Conservation (phyloP, 805 yeast species). For the Kodamaea lidongshanica region DNA sequence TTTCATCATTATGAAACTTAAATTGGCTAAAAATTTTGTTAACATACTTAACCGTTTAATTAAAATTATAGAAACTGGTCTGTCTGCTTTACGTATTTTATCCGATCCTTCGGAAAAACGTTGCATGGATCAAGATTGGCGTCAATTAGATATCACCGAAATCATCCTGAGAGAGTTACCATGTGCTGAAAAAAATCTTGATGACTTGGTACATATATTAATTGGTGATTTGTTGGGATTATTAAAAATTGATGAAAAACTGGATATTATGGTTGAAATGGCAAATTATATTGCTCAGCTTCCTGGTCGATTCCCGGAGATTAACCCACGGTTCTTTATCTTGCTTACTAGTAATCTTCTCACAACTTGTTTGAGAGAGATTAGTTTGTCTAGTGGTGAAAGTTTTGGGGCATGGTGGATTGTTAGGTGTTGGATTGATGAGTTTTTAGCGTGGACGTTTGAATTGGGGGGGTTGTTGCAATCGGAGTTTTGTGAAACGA, state of each 20-base stretch:
- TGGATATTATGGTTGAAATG: conserved; percentile 11
- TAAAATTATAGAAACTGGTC: conserved; percentile 48
- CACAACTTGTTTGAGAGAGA: conserved; percentile 56
- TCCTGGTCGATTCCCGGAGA: conserved; percentile 43
- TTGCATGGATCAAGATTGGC: conserved; percentile 57
- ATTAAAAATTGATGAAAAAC: conserved; percentile 1
- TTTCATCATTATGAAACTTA: conserved; percentile 47
- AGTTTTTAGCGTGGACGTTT: conserved; percentile 60
- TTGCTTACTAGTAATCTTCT: conserved; percentile 48
- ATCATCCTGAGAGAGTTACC: conserved; percentile 47
- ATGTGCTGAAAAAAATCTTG: conserved; percentile 33
- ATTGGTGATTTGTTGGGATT: conserved; percentile 18
- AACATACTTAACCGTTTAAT: conserved; percentile 49
- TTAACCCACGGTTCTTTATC: conserved; percentile 51
- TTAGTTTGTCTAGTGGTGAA: conserved; percentile 51
- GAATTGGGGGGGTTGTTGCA: conserved; percentile 53
- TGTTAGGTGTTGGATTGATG: conserved; percentile 70
- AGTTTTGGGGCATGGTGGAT: conserved; percentile 75
- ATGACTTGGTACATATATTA: conserved; percentile 27
- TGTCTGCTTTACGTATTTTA: conserved; percentile 43
- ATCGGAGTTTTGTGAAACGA: conserved; percentile 23
- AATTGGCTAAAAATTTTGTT: conserved; percentile 48
- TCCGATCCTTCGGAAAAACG: conserved; percentile 37
- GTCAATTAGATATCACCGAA: conserved; percentile 41
- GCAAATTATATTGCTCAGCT: conserved; percentile 31